Conservation (phyloP, 345 rosid genomes). For the Combretum micranthum region DNA sequence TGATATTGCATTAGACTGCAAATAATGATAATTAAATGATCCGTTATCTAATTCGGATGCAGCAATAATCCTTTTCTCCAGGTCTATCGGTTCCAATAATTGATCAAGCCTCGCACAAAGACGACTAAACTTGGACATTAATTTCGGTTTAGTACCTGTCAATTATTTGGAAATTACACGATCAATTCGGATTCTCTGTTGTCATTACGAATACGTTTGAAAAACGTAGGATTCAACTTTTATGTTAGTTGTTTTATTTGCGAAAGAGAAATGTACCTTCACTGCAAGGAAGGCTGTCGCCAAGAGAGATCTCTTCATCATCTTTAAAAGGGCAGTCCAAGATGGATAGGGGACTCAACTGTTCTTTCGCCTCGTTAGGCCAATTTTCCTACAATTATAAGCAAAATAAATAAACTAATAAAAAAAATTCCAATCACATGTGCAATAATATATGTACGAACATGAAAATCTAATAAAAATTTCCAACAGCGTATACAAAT, state of each 20-base stretch:
- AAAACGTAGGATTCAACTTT: no score
- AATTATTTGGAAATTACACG: not conserved
- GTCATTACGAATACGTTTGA: no score
- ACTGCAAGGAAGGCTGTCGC: constrained; percentile 21
- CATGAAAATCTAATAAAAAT: not conserved
- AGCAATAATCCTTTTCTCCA: constrained; percentile 55
- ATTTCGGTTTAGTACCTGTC: constrained; percentile 43
- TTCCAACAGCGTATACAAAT: not conserved
- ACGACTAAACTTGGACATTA: constrained; percentile 24
- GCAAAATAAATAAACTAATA: no score
- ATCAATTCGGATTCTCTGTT: no score
- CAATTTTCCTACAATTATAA: constrained; percentile 31
- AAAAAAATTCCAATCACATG: not conserved
- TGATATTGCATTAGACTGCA: not conserved
- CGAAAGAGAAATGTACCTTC: constrained; percentile 1
- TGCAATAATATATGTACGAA: not conserved
- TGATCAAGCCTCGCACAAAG: constrained; percentile 31
- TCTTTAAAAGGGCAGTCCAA: constrained; percentile 75
- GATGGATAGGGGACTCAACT: constrained; percentile 75
- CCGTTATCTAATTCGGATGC: constrained; percentile 22
- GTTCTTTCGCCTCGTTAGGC: constrained; percentile 58
- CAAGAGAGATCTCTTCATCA: constrained; percentile 32
- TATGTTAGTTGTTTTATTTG: not conserved
- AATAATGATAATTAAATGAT: not conserved
- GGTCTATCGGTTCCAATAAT: constrained; percentile 48